phyloP scores from a whole-genome alignment of 2,329 filamentous ascomycete genomes.

The Volutella citrinella region DNA sequence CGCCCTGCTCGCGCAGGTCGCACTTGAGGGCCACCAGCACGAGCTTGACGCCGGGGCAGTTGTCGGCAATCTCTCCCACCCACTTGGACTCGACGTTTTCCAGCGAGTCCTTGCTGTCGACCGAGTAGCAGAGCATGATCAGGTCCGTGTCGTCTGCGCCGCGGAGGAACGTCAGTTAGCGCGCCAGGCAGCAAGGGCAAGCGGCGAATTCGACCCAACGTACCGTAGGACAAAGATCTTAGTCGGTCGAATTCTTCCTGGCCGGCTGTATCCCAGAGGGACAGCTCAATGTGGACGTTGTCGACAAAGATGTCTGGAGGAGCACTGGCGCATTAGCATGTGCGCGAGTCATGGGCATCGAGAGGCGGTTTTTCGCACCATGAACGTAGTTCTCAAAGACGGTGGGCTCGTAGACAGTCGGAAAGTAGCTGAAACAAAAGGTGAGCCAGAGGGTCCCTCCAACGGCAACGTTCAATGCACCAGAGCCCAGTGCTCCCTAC shows the following conservation, averaged over 20 bases:
- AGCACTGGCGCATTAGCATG: too few relatives aligned
- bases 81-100: constrained; percentile 99
- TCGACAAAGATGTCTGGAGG: constrained; percentile 94
- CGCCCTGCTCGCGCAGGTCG: constrained; percentile 78
- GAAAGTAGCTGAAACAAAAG: constrained; percentile 70
- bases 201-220: neutral
- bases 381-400: constrained; percentile 99
- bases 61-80: constrained; percentile 96
- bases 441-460: constrained; percentile 11
- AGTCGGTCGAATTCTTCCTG: constrained; percentile 98
- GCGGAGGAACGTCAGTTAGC: constrained; percentile 5
- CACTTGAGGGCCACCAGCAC: constrained; percentile 96
- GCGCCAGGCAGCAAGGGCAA: neutral
- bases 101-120: constrained; percentile 92
- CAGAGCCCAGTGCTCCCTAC: constrained; percentile 34
- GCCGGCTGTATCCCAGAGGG: constrained; percentile 96
- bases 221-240: constrained; percentile 90
- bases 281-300: constrained; percentile 93
- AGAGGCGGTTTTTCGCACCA: constrained; percentile 51
- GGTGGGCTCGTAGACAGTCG: constrained; percentile 96
- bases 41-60: constrained; percentile 92
- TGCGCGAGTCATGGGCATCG: too few relatives aligned
- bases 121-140: constrained; percentile 98
- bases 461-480: constrained; percentile 1
- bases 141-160: constrained; percentile 88